phyloP scores from a whole-genome alignment of 1,284 basidiomycete genomes.

The Testicularia cyperi region DNA sequence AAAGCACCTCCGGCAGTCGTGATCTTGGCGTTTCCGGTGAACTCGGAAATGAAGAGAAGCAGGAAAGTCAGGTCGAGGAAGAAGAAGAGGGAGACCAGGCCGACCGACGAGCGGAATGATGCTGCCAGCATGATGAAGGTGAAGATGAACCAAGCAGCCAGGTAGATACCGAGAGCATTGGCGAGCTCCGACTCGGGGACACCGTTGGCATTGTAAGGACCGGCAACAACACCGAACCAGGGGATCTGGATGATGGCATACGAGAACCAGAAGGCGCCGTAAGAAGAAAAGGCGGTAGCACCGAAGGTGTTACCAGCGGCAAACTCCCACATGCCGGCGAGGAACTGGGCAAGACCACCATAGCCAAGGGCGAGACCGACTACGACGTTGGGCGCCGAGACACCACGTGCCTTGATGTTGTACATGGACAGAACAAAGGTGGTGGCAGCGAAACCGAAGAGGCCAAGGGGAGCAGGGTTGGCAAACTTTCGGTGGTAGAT shows the following conservation, averaged over 20 bases:
- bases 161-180: slow-evolving; percentile 43
- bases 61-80: slow-evolving; percentile 68
- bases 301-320: slow-evolving; percentile 70
- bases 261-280: slow-evolving; percentile 55
- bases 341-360: slow-evolving; percentile 75
- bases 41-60: slow-evolving; percentile 55
- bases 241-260: slow-evolving; percentile 54
- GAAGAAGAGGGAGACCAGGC: slow-evolving; percentile 68
- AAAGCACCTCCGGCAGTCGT: slow-evolving; percentile 42
- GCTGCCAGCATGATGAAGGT: slow-evolving; percentile 47
- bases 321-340: slow-evolving; percentile 69
- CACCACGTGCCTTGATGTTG: slow-evolving; percentile 54
- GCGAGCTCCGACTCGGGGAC: slow-evolving; percentile 31
- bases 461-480: slow-evolving; percentile 66
- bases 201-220: slow-evolving; percentile 12
- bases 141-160: slow-evolving; percentile 56
- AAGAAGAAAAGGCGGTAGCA: slow-evolving; percentile 65
- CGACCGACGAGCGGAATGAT: slow-evolving; percentile 46
- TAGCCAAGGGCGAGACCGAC: slow-evolving; percentile 51
- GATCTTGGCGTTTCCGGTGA: slow-evolving; percentile 40
- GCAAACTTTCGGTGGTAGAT: slow-evolving; percentile 61
- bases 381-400: slow-evolving; percentile 46
- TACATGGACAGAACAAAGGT: slow-evolving; percentile 64
- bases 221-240: slow-evolving; percentile 41
- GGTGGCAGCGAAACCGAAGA: slow-evolving; percentile 61